phyloP scores from a whole-genome alignment of 768 basidiomycete genomes.

The Tremella yokohamensis region DNA sequence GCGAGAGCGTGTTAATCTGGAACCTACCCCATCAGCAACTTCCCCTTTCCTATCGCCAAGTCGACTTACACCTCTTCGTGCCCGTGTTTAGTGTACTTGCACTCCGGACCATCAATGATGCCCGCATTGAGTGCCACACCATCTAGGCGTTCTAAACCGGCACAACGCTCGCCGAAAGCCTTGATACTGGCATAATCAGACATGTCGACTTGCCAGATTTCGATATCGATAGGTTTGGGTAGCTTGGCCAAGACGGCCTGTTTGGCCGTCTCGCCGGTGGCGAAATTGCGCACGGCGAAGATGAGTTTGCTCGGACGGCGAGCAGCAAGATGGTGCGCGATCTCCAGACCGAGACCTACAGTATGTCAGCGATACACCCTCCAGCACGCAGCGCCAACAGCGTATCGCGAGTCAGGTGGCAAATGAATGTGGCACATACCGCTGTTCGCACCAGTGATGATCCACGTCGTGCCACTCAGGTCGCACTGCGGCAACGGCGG shows the following conservation, averaged over 20 bases:
- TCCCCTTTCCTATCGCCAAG: too few relatives aligned
- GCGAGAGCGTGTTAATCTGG: conserved; percentile 28
- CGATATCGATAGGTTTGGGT: conserved; percentile 10
- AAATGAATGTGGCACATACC: conserved; percentile 9
- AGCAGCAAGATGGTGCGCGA: conserved; percentile 14
- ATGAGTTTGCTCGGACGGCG: conserved; percentile 25
- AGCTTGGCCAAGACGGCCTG: conserved; percentile 4
- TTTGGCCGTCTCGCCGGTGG: conserved; percentile 22
- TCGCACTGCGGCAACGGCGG: conserved; percentile 15
- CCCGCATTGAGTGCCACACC: conserved; percentile 13
- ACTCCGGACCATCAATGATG: neutral
- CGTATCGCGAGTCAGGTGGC: too few relatives aligned
- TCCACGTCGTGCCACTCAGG: conserved; percentile 20
- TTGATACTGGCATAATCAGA: conserved; percentile 21
- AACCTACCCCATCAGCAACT: conserved; percentile 5
- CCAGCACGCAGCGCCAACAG: too few relatives aligned
- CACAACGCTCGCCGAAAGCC: conserved; percentile 19
- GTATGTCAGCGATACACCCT: neutral
- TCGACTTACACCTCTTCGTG: conserved; percentile 19
- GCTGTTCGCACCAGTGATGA: conserved; percentile 30
- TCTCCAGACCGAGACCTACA: conserved; percentile 25
- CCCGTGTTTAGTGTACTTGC: conserved; percentile 2
- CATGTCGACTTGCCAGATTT: conserved; percentile 28
- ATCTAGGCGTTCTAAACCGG: conserved; percentile 27
- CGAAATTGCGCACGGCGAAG: conserved; percentile 24